Percentiles rank a stretch among this genome's conserved stretches.
Conservation (phyloP, 2,329 filamentous ascomycete genomes). For the Bimuria novae-zelandiae region DNA sequence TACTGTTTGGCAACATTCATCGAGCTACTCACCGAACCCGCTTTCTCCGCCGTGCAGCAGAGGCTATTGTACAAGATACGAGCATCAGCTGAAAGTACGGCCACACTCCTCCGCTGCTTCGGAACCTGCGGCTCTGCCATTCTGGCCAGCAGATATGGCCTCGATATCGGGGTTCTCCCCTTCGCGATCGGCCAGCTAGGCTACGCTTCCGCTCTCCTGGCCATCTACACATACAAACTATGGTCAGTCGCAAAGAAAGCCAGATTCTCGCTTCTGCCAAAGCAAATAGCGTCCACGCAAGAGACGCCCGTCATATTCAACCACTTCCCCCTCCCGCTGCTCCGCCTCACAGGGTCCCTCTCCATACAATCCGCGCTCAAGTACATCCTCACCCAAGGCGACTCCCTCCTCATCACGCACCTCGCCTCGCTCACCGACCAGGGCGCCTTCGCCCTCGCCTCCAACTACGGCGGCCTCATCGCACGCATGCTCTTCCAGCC, state of each 20-base stretch:
- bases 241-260: constrained; percentile 58
- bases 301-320: constrained; percentile 25
- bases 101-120: constrained; percentile 76
- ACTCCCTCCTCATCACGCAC: constrained; percentile 82
- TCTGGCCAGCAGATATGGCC: constrained; percentile 59
- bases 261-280: constrained; percentile 71
- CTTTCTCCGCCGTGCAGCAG: constrained; percentile 85
- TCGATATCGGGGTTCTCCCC: constrained; percentile 75
- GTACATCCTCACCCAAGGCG: constrained; percentile 91
- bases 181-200: constrained; percentile 86
- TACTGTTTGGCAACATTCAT: constrained; percentile 65
- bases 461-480: constrained; percentile 87
- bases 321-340: constrained; percentile 69
- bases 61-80: constrained; percentile 78
- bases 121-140: constrained; percentile 73
- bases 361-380: constrained; percentile 89
- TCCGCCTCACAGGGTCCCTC: constrained; percentile 77
- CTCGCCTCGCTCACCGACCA: constrained; percentile 80
- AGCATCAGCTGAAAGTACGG: constrained; percentile 80
- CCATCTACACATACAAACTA: constrained; percentile 71
- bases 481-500: constrained; percentile 92
- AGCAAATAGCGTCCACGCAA: constrained; percentile 45
- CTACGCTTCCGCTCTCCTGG: constrained; percentile 71
- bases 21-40: constrained; percentile 84
- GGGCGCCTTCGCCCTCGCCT: constrained; percentile 88